These are phyloP conservation scores for Fusarium aywerte DNA, from an alignment of 2,329 filamentous ascomycete genomes.

Conservation along the genomic window DNA sequence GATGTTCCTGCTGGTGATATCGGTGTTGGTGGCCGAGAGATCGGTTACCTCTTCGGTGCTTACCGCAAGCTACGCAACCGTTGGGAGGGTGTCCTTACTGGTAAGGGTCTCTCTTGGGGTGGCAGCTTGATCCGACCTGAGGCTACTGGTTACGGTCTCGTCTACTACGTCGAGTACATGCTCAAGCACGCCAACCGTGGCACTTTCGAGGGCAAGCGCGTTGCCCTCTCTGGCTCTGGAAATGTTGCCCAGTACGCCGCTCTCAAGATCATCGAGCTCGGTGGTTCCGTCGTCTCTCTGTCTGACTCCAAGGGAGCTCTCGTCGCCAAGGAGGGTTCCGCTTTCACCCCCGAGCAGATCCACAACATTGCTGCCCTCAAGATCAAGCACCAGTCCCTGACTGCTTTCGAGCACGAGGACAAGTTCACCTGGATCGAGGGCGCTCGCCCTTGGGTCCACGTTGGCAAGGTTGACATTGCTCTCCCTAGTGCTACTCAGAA, in stretches of 20 bases:
- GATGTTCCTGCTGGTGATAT: constrained; percentile 98
- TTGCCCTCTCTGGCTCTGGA: constrained; percentile 94
- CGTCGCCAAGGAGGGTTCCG: constrained; percentile 74
- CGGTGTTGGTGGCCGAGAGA: constrained; percentile 89
- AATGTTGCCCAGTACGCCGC: constrained; percentile 99
- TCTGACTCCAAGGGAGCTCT: constrained; percentile 91
- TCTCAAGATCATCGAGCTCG: constrained; percentile 95
- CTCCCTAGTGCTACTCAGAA: constrained; percentile 97
- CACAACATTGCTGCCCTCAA: constrained; percentile 84
- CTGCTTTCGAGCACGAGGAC: constrained; percentile 72
- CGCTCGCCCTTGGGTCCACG: constrained; percentile 90
- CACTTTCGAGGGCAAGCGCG: constrained; percentile 88
- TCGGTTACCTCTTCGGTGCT: constrained; percentile 93
- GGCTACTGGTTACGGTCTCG: constrained; percentile 94
- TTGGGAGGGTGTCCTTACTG: constrained; percentile 96
- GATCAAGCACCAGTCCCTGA: constrained; percentile 84
- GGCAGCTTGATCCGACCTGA: constrained; percentile 94
- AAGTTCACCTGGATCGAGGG: constrained; percentile 89
- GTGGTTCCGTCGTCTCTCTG: constrained; percentile 89
- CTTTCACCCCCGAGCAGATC: constrained; percentile 84
- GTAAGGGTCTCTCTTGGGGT: constrained; percentile 94
- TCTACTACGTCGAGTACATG: constrained; percentile 98
- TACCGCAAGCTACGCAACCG: constrained; percentile 89
- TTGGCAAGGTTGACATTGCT: constrained; percentile 88
- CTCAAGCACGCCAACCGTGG: constrained; percentile 90